Evolutionary conservation across 2,329 filamentous ascomycete species (phyloP), one percentile per base, ranked within the genome.

Genomic region (Aureobasidium sp.): DNA sequence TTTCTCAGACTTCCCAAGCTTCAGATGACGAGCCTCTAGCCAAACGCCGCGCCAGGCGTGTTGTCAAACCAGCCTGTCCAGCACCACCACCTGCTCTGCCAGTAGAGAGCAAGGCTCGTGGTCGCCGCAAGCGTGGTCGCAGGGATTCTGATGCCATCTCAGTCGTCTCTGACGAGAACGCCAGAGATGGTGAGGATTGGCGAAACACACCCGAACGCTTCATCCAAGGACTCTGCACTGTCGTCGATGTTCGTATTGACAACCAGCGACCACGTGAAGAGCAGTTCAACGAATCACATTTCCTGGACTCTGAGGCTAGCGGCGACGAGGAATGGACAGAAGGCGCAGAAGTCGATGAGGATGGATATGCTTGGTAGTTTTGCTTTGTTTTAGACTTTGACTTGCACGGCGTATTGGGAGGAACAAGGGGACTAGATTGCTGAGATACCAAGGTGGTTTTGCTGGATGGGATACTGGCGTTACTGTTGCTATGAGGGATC

Each of bases 191-290:
- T 15, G 71, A 69, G 42, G 72, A 76, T 11, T 66, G 65, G 65
- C 63, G 67, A 40, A 66, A 64, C 57, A 59, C 60, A 40, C 63
- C 62, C 3, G 68, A 71, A 49, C 64, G 62, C 0, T 78, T 79
- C 61, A 73, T 86, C 27, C 88, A 92, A 63, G 87, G 87, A 1
- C 78, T 86, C 65, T 93, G 88, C 67, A 79, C 85, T 42, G 78
- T 84, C 6, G 87, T 92, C 19, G 82, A 88, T 62, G 80, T 92
- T 45, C 77, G 83, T 46, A 85, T 92, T 65, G 89, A 92, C 71
- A 92, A 92, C 69, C 82, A 89, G 68, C 85, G 89, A 62, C 84
- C 85, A 5, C 79, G 79, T 2, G 88, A 90, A 73, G 75, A 81
- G 25, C 84, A 87, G 63, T 89, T 81, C 64, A 80, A 80, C 23